These are phyloP conservation scores for Arachis monticola DNA, from an alignment of 331 rosid genomes.

Conservation along the genomic window DNA sequence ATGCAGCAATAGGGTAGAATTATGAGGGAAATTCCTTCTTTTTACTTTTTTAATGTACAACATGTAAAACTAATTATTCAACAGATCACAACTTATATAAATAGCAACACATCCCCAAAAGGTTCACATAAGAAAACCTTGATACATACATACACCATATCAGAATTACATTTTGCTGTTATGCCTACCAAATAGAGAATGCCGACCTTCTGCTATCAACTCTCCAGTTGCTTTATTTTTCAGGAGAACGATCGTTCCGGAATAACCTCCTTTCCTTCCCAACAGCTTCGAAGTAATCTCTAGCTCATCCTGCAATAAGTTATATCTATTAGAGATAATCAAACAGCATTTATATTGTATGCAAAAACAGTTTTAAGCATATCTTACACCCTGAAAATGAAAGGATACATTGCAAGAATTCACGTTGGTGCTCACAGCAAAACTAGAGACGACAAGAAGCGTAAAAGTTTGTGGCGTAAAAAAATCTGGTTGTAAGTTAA, in stretches of 20 bases:
- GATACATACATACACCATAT: background rate
- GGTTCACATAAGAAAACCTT: slow-evolving; percentile 17
- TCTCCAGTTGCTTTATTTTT: slow-evolving; percentile 88
- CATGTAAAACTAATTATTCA: background rate
- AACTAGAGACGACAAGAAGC: slow-evolving; percentile 14
- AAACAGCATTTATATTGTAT: background rate
- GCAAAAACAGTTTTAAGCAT: background rate
- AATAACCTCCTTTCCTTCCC: slow-evolving; percentile 79
- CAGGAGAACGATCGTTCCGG: slow-evolving; percentile 69
- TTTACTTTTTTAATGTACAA: slow-evolving; percentile 14
- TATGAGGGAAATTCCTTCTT: background rate
- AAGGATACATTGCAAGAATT: slow-evolving; percentile 7
- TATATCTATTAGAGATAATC: background rate
- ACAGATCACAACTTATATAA: slow-evolving; percentile 1
- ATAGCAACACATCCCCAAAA: background rate
- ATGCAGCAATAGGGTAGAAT: background rate
- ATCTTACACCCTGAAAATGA: slow-evolving; percentile 3
- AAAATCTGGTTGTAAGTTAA: slow-evolving; percentile 13
- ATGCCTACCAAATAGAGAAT: slow-evolving; percentile 78
- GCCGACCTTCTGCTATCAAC: slow-evolving; percentile 92
- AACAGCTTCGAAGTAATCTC: slow-evolving; percentile 76
- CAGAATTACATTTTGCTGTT: slow-evolving; percentile 59
- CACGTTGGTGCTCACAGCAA: slow-evolving; percentile 19
- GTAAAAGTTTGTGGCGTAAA: background rate
- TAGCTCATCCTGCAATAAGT: slow-evolving; percentile 78